Base-by-base conservation (phyloP, 257 asterid species). In the Nicotiana benthamiana region DNA sequence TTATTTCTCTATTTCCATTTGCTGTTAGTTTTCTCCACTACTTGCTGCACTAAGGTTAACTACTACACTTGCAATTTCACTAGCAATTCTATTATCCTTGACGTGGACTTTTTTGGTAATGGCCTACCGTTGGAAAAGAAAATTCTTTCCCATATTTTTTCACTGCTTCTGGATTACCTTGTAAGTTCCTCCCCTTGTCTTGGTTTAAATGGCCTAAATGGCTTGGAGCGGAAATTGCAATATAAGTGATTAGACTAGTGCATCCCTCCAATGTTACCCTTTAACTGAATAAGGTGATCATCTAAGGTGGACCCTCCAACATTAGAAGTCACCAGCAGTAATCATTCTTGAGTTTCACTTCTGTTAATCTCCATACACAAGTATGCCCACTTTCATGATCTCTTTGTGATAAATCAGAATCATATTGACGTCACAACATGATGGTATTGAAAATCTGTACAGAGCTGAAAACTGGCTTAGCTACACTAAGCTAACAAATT, bases 271-370 rank as follows among this genome's bases (percentile, higher is more conserved):
- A 48, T 26, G 79, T 74, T 74, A 36, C 43, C 40, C 79, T 48
- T 74, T 74, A 74, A 24, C 61, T 74, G 61, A 48, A 74, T 48
- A 74, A 46, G 40, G 61, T 24, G 61, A 74, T 74, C 61, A 72
- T 72, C 40, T 16, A 48, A 9, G 9, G 43, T 15, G 78, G 34
- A 43, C 77, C 26, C 57, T 13, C 40, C 16, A 15, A 72, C 78
- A 24, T 72, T 72, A 72, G 59, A 70, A 43, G 59, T 46, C 48
- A 72, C 60, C 78, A 15, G 78, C n/a, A 24, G 24, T 24, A 46
- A 48, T 46, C 61, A 72, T 72, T 48, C 43, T 72, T 72, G 61
- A 72, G 24, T 48, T 70, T 46, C 60, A 48, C 16, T 48, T 74
- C 60, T 46, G 26, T 36, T 74, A 48, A 74, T 46, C 40, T 24